phyloP scores from a whole-genome alignment of 2,329 filamentous ascomycete species.

The Talaromyces amestolkiae region DNA sequence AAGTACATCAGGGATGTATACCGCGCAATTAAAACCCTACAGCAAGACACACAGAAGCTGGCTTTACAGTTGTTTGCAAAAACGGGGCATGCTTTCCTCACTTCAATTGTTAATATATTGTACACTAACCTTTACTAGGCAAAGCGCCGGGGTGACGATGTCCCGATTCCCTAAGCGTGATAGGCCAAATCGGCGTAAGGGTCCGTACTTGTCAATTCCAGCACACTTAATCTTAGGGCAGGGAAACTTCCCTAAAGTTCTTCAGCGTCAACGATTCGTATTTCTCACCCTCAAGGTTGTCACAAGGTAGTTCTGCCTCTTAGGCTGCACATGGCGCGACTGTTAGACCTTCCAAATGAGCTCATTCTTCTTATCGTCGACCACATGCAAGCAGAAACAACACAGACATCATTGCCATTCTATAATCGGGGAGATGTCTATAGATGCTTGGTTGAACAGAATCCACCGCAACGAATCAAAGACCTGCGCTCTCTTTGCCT shows the following conservation, averaged over 20 bases:
- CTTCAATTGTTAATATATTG: too few relatives aligned
- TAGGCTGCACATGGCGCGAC: conserved; percentile 8
- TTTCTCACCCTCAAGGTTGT: not conserved
- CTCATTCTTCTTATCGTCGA: conserved; percentile 5
- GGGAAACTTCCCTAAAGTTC: not conserved
- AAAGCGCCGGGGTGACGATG: too few relatives aligned
- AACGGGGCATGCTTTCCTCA: too few relatives aligned
- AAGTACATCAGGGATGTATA: too few relatives aligned
- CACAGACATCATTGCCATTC: conserved; percentile 8
- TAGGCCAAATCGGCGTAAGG: too few relatives aligned
- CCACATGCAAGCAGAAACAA: conserved; percentile 2
- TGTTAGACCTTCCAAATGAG: conserved; percentile 10
- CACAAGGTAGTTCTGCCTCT: not conserved
- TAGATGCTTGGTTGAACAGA: not conserved
- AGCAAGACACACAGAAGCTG: too few relatives aligned
- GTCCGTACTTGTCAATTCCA: not conserved
- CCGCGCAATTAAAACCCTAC: too few relatives aligned
- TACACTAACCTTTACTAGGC: too few relatives aligned
- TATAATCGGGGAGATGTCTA: not conserved
- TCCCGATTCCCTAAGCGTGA: too few relatives aligned
- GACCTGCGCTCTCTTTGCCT: conserved; percentile 10
- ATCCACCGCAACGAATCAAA: conserved; percentile 6
- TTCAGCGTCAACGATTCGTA: not conserved
- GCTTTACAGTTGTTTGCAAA: too few relatives aligned
- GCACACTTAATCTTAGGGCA: conserved; percentile 3